These are phyloP conservation scores for Sordaria brevicollis DNA, from an alignment of 495 filamentous ascomycete species.

Conservation along the genomic window DNA sequence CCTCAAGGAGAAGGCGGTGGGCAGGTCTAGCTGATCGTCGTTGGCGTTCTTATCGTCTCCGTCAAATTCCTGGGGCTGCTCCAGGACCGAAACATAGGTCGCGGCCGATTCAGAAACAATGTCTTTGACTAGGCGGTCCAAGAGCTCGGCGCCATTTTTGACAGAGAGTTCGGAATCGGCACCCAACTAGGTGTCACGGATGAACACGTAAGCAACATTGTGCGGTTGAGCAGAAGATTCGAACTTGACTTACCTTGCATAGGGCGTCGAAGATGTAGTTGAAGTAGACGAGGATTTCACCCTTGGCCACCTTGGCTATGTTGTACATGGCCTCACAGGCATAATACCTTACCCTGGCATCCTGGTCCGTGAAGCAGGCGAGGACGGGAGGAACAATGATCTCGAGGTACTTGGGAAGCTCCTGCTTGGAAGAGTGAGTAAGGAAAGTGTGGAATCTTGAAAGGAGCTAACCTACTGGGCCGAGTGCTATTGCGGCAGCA, in stretches of 20 bases:
- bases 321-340: conserved; percentile 99
- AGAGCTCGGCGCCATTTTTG: conserved; percentile 94
- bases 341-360: conserved; percentile 96
- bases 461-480: conserved; percentile 53
- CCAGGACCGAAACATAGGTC: conserved; percentile 84
- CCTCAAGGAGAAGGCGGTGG: conserved; percentile 86
- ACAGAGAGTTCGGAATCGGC: conserved; percentile 95
- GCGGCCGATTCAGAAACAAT: conserved; percentile 96
- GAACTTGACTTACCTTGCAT: conserved; percentile 60
- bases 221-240: not conserved
- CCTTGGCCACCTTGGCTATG: conserved; percentile 97
- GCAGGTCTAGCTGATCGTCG: conserved; percentile 46
- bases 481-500: conserved; percentile 91
- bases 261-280: conserved; percentile 97
- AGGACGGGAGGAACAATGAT: conserved; percentile 93
- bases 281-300: conserved; percentile 91
- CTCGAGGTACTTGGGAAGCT: conserved; percentile 82
- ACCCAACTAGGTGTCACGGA: conserved; percentile 53
- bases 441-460: not conserved
- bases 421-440: conserved; percentile 32
- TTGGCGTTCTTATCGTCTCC: conserved; percentile 37
- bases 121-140: conserved; percentile 94
- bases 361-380: conserved; percentile 97
- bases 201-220: conserved; percentile 1
- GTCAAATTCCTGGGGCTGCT: conserved; percentile 43